A percentile compares a stretch with the other conserved stretches of the same genome.
phyloP scores from a whole-genome alignment of 2,329 filamentous ascomycete genomes.

The Neonectria coccinea region DNA sequence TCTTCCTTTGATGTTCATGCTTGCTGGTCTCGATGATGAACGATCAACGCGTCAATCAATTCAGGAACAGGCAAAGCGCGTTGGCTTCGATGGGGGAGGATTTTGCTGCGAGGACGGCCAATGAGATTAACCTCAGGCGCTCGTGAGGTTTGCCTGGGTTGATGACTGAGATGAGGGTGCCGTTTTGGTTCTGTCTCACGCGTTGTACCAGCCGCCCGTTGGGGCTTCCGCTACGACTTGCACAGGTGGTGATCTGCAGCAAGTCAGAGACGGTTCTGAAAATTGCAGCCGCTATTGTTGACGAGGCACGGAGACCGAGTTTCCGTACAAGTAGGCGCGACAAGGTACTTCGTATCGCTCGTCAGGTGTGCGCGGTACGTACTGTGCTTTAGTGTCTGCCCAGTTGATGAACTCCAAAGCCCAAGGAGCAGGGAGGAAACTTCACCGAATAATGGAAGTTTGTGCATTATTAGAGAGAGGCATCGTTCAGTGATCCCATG shows the following conservation, averaged over 20 bases:
- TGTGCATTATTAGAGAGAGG: neutral
- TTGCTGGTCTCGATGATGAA: neutral
- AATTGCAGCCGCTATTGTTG: conserved; percentile 6
- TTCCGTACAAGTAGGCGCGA: neutral
- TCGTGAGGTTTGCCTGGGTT: conserved; percentile 10
- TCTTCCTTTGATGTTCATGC: conserved; percentile 13
- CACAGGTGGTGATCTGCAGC: conserved; percentile 23
- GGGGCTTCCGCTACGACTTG: conserved; percentile 14
- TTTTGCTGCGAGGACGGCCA: conserved; percentile 7
- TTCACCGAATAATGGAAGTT: neutral
- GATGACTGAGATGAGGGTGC: conserved; percentile 1
- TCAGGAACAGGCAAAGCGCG: neutral
- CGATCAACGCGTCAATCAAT: neutral
- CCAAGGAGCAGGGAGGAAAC: neutral
- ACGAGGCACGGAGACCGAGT: conserved; percentile 2
- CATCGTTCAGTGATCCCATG: conserved; percentile 1
- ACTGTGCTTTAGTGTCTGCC: neutral
- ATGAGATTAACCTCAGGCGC: conserved; percentile 18
- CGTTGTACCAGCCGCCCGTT: conserved; percentile 17
- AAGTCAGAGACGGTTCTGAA: conserved; percentile 10
- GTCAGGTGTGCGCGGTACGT: conserved; percentile 15
- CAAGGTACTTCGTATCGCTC: neutral
- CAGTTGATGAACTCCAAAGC: neutral
- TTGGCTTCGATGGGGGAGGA: conserved; percentile 4
- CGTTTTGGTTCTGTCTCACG: conserved; percentile 23